These are phyloP conservation scores for Dryadomyces quercivorus DNA, from an alignment of 2,329 filamentous ascomycete species.

Conservation along the genomic window DNA sequence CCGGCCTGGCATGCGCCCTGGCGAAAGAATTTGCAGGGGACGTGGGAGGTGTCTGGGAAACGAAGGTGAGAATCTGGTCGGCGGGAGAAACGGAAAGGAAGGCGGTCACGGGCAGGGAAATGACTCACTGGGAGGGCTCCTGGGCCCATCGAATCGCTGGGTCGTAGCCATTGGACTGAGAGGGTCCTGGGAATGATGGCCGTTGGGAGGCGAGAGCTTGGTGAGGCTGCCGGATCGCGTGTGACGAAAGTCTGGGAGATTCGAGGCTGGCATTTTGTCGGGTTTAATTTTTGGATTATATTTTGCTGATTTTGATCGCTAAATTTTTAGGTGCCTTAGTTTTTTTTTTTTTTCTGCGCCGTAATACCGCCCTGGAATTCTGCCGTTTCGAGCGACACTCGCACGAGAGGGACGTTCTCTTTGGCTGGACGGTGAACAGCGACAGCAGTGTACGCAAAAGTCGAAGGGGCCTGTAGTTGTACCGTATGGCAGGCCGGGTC, in stretches of 20 bases:
- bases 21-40: slow-evolving; percentile 98
- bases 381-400: neutral
- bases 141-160: slow-evolving; percentile 43
- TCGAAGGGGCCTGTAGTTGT: neutral
- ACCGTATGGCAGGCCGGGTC: neutral
- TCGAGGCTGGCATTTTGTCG: slow-evolving; percentile 16
- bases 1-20: slow-evolving; percentile 94
- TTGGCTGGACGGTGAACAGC: neutral
- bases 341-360: neutral
- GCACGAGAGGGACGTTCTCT: neutral
- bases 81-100: neutral
- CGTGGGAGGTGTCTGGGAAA: slow-evolving; percentile 74
- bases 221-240: slow-evolving; percentile 45
- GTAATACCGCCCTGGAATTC: neutral
- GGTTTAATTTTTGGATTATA: neutral
- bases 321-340: neutral
- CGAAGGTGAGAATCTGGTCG: neutral
- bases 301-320: neutral
- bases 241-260: slow-evolving; percentile 26
- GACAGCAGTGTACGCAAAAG: neutral
- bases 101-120: neutral
- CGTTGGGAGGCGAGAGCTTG: slow-evolving; percentile 25
- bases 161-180: slow-evolving; percentile 24
- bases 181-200: slow-evolving; percentile 15
- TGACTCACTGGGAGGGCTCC: slow-evolving; percentile 50